Percentiles rank a stretch among this genome's conserved stretches.
These are phyloP conservation scores for Ustilago loliicola DNA, from an alignment of 1,284 basidiomycete species.

Conservation along the genomic window DNA sequence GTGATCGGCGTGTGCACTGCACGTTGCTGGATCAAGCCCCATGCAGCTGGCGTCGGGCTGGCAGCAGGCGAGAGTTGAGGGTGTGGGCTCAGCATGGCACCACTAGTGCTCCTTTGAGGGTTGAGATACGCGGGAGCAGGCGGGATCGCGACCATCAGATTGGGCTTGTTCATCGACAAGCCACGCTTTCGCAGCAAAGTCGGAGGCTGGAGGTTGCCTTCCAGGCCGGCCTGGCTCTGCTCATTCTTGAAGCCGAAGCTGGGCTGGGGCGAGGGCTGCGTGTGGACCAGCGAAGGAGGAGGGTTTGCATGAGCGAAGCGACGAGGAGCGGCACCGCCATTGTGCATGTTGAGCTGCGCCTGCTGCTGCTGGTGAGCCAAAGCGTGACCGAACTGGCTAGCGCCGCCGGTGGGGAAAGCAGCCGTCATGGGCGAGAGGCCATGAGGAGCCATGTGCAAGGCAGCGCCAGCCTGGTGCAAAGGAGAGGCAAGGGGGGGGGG, in stretches of 20 bases:
- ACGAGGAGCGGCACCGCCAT: conserved; percentile 16
- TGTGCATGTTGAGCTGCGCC: conserved; percentile 36
- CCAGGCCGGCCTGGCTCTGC: conserved; percentile 8
- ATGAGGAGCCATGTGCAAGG: conserved; percentile 28
- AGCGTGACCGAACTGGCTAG: conserved; percentile 13
- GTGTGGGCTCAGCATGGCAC: conserved; percentile 46
- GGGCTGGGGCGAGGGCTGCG: conserved; percentile 56
- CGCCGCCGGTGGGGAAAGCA: conserved; percentile 25
- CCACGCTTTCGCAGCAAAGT: conserved; percentile 64
- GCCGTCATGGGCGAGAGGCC: conserved; percentile 45
- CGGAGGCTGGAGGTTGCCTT: conserved; percentile 36
- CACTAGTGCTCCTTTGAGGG: conserved; percentile 35
- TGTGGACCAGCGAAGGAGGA: conserved; percentile 55
- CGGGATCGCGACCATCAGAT: conserved; percentile 62
- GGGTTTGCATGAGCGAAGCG: conserved; percentile 27
- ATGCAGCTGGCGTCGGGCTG: conserved; percentile 53
- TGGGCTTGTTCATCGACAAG: conserved; percentile 61
- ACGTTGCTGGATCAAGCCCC: conserved; percentile 63
- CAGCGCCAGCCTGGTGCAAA: conserved; percentile 29
- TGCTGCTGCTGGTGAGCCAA: conserved; percentile 34
- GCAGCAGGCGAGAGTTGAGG: conserved; percentile 43
- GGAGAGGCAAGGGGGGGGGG: conserved; percentile 44
- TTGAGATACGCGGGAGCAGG: conserved; percentile 57
- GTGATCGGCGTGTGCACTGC: conserved; percentile 63
- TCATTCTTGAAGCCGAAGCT: conserved; percentile 32